Evolutionary conservation across 2,329 filamentous ascomycete species (phyloP).

Genomic region (Ophiocordyceps sinensis): DNA sequence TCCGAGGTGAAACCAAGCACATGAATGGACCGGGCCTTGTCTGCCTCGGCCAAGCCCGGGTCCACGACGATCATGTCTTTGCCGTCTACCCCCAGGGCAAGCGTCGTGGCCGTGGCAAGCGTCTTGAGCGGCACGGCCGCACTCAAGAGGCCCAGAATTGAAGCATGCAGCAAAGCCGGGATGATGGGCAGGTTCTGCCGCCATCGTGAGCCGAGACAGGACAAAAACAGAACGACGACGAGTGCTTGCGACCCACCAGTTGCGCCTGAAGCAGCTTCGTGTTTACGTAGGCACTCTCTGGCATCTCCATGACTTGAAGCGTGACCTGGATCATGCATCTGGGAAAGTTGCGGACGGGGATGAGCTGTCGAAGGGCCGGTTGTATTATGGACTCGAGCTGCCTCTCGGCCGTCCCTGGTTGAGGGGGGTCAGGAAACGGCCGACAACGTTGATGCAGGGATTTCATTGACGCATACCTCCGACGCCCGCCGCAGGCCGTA

Average conservation of each 20-base stretch:
- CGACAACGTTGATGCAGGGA: neutral
- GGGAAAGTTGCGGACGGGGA: slow-evolving; percentile 62
- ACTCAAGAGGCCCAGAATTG: slow-evolving; percentile 64
- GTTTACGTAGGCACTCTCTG: slow-evolving; percentile 50
- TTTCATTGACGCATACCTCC: slow-evolving; percentile 44
- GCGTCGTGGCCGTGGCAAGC: slow-evolving; percentile 50
- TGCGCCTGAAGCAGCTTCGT: slow-evolving; percentile 44
- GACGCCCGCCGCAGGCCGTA: slow-evolving; percentile 73
- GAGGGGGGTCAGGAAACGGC: slow-evolving; percentile 4
- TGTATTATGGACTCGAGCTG: slow-evolving; percentile 70
- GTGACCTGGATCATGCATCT: slow-evolving; percentile 67
- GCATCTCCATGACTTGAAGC: slow-evolving; percentile 59
- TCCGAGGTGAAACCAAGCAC: slow-evolving; percentile 70
- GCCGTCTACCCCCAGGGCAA: slow-evolving; percentile 38
- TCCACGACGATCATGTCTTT: slow-evolving; percentile 33
- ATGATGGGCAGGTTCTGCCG: slow-evolving; percentile 62
- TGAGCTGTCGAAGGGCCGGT: slow-evolving; percentile 56
- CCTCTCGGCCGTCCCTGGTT: slow-evolving; percentile 53
- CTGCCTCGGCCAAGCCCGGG: slow-evolving; percentile 48
- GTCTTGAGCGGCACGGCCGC: slow-evolving; percentile 68
- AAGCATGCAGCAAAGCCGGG: slow-evolving; percentile 68
- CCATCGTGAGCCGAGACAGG: neutral
- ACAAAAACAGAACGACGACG: neutral
- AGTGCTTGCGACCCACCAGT: slow-evolving; percentile 31
- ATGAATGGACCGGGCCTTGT: slow-evolving; percentile 56